These are phyloP conservation scores for Rachicladosporium sp. DNA, from an alignment of 2,329 filamentous ascomycete genomes.

Conservation along the genomic window DNA sequence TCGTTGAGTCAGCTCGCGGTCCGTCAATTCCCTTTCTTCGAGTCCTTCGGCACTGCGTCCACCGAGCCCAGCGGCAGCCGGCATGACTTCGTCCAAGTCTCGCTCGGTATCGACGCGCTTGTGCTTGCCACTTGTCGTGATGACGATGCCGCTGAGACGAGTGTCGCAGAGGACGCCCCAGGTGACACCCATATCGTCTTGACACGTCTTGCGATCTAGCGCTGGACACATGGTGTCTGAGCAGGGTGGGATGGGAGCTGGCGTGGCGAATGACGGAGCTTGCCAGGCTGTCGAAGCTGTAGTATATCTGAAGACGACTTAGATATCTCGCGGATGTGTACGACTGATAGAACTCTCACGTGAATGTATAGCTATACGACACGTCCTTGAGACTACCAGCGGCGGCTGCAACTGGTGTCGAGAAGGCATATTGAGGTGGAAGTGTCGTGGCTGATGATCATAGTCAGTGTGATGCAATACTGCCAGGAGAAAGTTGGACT, in stretches of 20 bases:
- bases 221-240: conserved; percentile 9
- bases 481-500: no score
- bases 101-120: conserved; percentile 4
- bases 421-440: not conserved
- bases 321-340: no score
- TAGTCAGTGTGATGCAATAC: no score
- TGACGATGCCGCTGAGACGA: conserved; percentile 9
- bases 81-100: conserved; percentile 4
- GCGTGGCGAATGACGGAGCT: conserved; percentile 8
- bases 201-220: conserved; percentile 7
- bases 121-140: conserved; percentile 11
- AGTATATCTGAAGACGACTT: no score
- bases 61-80: conserved; percentile 4
- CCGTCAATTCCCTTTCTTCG: not conserved
- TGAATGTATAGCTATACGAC: conserved; percentile 9
- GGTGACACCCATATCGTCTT: conserved; percentile 4
- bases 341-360: no score
- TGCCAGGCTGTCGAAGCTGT: conserved; percentile 10
- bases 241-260: conserved; percentile 9
- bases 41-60: conserved; percentile 4
- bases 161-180: conserved; percentile 13
- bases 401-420: not conserved
- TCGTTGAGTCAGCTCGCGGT: conserved; percentile 5
- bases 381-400: conserved; percentile 1
- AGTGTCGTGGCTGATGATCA: no score